Conservation (phyloP, 2,329 filamentous ascomycete species). For the Botryotinia convoluta region DNA sequence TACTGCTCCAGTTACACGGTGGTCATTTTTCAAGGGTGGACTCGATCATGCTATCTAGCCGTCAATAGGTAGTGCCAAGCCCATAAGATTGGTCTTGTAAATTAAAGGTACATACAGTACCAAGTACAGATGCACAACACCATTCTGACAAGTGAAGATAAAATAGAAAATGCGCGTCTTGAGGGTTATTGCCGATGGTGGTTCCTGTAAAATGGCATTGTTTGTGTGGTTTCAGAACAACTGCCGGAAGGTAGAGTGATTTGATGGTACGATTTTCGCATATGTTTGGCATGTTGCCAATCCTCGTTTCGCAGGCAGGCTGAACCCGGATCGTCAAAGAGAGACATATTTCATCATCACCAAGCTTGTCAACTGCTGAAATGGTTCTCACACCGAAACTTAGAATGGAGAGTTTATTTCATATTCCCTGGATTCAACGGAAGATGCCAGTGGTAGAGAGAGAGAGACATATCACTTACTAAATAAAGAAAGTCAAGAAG, state of each 20-base stretch:
- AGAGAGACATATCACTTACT: not conserved
- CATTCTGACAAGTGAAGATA: not conserved
- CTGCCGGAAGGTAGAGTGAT: not conserved
- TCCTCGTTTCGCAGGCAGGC: not conserved
- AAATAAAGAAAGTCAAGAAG: not conserved
- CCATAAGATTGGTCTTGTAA: not conserved
- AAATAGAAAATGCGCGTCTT: not conserved
- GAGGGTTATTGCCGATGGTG: not conserved
- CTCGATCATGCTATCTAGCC: constrained; percentile 8
- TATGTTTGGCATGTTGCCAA: not conserved
- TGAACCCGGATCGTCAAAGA: not conserved
- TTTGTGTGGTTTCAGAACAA: not conserved
- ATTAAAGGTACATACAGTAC: not conserved
- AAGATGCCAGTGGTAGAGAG: not conserved
- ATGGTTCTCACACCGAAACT: constrained; percentile 7
- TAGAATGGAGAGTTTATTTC: not conserved
- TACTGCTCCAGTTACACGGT: not conserved
- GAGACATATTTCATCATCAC: constrained; percentile 8
- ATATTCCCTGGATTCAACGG: not conserved
- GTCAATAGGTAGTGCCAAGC: not conserved
- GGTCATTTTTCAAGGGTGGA: not conserved
- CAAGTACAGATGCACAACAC: not conserved
- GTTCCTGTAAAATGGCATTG: not conserved
- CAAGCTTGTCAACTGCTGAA: not conserved
- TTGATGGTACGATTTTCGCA: not conserved